phyloP scores from a whole-genome alignment of 257 asterid species.

The Ajuga chamaepitys region DNA sequence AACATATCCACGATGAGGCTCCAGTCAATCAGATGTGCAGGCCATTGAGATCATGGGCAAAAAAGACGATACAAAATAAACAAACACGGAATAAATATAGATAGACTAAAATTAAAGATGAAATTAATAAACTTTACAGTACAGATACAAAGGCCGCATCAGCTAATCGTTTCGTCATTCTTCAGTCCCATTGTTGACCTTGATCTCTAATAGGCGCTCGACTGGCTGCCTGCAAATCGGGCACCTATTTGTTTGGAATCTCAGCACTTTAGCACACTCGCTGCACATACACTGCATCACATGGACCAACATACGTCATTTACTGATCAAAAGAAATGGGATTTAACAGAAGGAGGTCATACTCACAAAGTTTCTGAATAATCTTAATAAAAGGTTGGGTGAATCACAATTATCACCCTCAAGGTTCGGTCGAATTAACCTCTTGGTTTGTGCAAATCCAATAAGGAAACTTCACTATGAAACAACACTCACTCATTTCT shows the following conservation, averaged over 20 bases:
- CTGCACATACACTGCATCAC: slow-evolving; percentile 96
- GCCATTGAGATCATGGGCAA: slow-evolving; percentile 1
- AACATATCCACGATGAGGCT: slow-evolving; percentile 12
- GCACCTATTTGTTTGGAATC: slow-evolving; percentile 92
- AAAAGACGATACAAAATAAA: background rate
- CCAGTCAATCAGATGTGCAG: slow-evolving; percentile 23
- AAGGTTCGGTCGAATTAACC: too few species aligned
- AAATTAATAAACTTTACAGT: slow-evolving; percentile 34
- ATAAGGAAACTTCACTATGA: too few species aligned
- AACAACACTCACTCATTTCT: too few species aligned
- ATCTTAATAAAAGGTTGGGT: too few species aligned
- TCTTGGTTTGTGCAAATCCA: too few species aligned
- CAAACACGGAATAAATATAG: background rate
- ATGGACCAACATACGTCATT: slow-evolving; percentile 1
- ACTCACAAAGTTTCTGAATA: too few species aligned
- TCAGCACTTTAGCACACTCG: slow-evolving; percentile 87
- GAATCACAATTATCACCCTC: too few species aligned
- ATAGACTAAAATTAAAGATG: background rate
- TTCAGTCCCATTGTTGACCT: slow-evolving; percentile 56
- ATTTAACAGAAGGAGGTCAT: too few species aligned
- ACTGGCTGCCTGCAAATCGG: slow-evolving; percentile 99
- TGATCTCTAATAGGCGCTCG: slow-evolving; percentile 93
- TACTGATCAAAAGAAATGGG: too few species aligned
- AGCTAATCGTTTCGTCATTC: slow-evolving; percentile 31
- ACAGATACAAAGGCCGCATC: slow-evolving; percentile 17